Base-by-base conservation (phyloP, 225 moss, liverwort and hornwort species). In the Ulota crispa region DNA sequence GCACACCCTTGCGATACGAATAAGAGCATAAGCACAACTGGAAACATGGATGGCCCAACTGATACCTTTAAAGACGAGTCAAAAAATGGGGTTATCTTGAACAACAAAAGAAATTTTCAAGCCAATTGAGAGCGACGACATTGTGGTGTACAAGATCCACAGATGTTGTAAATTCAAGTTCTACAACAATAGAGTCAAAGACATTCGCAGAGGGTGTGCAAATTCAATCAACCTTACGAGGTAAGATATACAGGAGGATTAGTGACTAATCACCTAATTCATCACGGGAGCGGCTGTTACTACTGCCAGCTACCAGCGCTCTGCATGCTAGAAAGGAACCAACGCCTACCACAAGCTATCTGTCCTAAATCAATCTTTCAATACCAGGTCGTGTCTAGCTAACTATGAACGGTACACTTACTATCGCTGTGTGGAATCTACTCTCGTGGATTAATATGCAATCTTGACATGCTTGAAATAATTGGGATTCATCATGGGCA, bases 391-490 rank as follows among this genome's bases (percentile, higher is more conserved):
- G 27, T 42, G 19, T 23, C 23, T 76, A 61, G 23, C 18, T 54
- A 36, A 0, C 0, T 19, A 31, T 31, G 18, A 50, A 50, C 50
- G 6, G 10, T 63, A 34, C 62, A 42, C 39, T 39, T 9, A 39
- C 56, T 27, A 50, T 21, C n/a, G 70, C 16, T 18, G 5, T 50
- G 5, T 50, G 23, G 61, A 19, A 27, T 56, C 7, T 16, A 65
- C 66, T 31, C 28, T 14, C 20, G 30, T 27, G 14, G 39, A 68
- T 86, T 60, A 89, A 45, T 89, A 89, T 9, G 84, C 89, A 74
- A 88, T 90, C 70, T 90, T 90, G 80, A 90, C 86, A 18, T 88
- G 90, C 86, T 88, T 90, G 72, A 90, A 82, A 68, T 90, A 90
- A 74, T 90, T 90, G n/a, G 90, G 88, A 37, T 90, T 90, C 74